Evolutionary conservation across 805 yeast species (phyloP), one percentile per base, ranked within the genome.

Genomic region (Priceomyces medius): DNA sequence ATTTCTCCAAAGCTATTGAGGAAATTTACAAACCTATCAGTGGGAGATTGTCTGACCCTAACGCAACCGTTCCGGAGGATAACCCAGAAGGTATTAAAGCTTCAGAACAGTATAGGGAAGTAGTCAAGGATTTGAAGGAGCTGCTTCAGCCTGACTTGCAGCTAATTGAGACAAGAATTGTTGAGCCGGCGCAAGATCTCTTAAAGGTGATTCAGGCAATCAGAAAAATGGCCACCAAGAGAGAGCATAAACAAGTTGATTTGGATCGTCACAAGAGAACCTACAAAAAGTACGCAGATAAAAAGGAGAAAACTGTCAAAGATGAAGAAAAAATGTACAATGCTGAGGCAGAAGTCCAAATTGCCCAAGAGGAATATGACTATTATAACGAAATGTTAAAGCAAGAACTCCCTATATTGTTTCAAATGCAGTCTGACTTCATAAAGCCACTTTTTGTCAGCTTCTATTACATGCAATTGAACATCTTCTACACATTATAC

Each of bases 31-130:
- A 91, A 65, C 99, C 99, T 1, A 93, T 93, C 46, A 82, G 93
- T 42, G 99, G 99, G 32, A 81, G 89, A 47, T 72, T 86, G 59
- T 81, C 93, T 12, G 98, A 93, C 61, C 97, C 97, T 6, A 86
- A 83, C 57, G 79, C 93, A 6, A 64, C 88, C 2, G 77, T 80
- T 35, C 90, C 90, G 0, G 99, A 93, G 60, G 97, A 95, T 52
- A 90, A 90, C 58, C 97, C 97, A 3, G 95, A 93, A 40, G 99
- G 98, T 53, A 88, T 93, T 50, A 82, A 85, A 56, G 99, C 99
- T 1, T 80, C 95, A 55, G 96, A 86, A 58, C 95, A 85, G 60
- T 93, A 90, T 65, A 75, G 95, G 43, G 95, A 78, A 32, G 84
- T 89, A 42, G 97, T 93, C 27, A 77, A 80, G 38, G 97, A 90